phyloP scores from a whole-genome alignment of 1,284 basidiomycete species.

The Hypsizygus ulmarius region DNA sequence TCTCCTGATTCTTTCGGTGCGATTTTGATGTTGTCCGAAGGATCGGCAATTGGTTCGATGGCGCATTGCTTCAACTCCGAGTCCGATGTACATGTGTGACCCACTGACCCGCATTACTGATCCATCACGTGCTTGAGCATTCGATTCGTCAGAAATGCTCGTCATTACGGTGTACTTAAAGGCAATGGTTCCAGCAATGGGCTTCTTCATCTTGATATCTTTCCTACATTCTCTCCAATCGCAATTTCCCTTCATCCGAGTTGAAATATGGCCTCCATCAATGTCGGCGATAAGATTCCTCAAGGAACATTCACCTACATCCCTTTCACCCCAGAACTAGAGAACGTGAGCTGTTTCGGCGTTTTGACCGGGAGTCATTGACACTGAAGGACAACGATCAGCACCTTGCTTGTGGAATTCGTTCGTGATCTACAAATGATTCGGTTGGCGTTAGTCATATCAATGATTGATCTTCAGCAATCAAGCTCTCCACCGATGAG shows the following conservation, averaged over 20 bases:
- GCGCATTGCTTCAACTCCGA: too few relatives aligned
- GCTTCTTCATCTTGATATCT: neutral
- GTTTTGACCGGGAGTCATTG: neutral
- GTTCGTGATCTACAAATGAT: constrained; percentile 41
- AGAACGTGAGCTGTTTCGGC: constrained; percentile 41
- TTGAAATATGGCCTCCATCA: constrained; percentile 28
- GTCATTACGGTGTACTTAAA: too few relatives aligned
- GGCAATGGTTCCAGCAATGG: too few relatives aligned
- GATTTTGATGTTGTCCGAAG: too few relatives aligned
- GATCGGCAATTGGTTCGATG: too few relatives aligned
- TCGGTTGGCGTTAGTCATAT: neutral
- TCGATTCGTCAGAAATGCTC: too few relatives aligned
- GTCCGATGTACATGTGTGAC: too few relatives aligned
- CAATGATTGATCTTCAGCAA: constrained; percentile 35
- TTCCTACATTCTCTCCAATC: neutral
- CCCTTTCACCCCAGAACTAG: constrained; percentile 64
- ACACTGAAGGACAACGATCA: constrained; percentile 11
- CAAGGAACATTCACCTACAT: constrained; percentile 61
- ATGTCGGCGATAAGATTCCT: constrained; percentile 68
- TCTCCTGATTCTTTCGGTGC: too few relatives aligned
- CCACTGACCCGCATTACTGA: too few relatives aligned
- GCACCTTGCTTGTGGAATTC: constrained; percentile 57
- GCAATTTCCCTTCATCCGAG: neutral
- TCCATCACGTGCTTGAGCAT: too few relatives aligned
- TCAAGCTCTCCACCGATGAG: constrained; percentile 52